A percentile compares a stretch with the other conserved stretches of the same genome.
Conservation (phyloP, 1,139 yeast genomes). For the Scheffersomyces titani region DNA sequence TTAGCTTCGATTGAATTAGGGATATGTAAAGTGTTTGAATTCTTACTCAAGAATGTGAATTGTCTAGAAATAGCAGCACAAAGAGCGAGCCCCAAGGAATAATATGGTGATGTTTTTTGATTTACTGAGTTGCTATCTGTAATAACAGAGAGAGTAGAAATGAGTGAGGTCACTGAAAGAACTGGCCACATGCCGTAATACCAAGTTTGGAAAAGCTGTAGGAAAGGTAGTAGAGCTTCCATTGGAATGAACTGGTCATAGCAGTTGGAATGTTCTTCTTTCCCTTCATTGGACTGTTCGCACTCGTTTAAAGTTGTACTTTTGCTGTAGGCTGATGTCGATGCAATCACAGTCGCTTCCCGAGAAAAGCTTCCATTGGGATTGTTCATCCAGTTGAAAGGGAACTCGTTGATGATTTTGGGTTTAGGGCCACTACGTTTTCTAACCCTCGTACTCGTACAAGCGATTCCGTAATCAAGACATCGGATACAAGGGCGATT, state of each 20-base stretch:
- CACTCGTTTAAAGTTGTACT: no score
- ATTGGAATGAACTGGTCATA: neutral
- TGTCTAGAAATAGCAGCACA: constrained; percentile 12
- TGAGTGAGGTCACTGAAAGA: constrained; percentile 30
- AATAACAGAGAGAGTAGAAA: constrained; percentile 5
- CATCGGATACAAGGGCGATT: constrained; percentile 11
- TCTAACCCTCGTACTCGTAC: constrained; percentile 17
- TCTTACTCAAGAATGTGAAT: constrained; percentile 11
- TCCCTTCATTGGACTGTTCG: no score
- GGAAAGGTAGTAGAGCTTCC: constrained; percentile 9
- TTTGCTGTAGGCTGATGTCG: no score
- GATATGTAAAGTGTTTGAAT: constrained; percentile 4
- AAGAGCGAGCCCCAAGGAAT: constrained; percentile 9
- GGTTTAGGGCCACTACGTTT: constrained; percentile 11
- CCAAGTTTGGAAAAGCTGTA: constrained; percentile 37
- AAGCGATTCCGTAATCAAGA: constrained; percentile 9
- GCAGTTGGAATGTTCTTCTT: neutral
- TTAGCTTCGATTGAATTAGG: constrained; percentile 4
- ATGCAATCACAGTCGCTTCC: no score
- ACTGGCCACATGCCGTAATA: constrained; percentile 43
- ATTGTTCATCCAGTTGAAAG: no score
- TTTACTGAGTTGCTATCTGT: constrained; percentile 6
- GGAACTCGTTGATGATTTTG: neutral
- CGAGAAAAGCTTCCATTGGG: no score
- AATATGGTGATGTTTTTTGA: constrained; percentile 13